A percentile compares a stretch with the other conserved stretches of the same genome.
Conservation (phyloP, 192 early-diverging fungal genomes). For the Coemansia guatemalensis region DNA sequence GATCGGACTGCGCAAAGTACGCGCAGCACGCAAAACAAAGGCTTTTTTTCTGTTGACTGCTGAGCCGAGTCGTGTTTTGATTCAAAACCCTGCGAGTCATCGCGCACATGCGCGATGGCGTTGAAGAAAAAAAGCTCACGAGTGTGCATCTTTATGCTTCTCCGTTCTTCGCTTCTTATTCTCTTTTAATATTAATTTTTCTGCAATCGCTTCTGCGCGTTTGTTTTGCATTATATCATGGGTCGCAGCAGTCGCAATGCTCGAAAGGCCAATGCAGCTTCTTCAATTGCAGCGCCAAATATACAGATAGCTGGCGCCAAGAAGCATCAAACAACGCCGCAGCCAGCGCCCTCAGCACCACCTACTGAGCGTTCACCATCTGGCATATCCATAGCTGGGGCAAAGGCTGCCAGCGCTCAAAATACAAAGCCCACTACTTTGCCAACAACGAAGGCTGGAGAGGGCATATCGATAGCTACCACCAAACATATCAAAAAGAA, state of each 20-base stretch:
- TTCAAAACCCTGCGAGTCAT: too few species aligned
- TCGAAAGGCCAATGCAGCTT: neutral
- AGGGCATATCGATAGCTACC: neutral
- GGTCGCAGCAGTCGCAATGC: neutral
- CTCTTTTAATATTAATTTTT: neutral
- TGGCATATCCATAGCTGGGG: neutral
- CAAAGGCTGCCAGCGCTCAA: neutral
- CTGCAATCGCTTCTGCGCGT: neutral
- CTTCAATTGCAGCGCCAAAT: neutral
- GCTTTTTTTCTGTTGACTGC: too few species aligned
- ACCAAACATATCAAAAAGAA: neutral
- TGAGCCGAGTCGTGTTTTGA: too few species aligned
- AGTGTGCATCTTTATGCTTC: too few species aligned
- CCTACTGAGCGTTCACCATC: neutral
- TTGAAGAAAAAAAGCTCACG: too few species aligned
- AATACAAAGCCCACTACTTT: neutral
- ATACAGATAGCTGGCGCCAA: conserved; percentile 7
- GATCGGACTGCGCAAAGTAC: too few species aligned
- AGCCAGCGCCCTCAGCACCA: neutral
- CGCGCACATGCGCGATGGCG: too few species aligned
- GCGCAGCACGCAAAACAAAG: too few species aligned
- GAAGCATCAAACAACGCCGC: neutral
- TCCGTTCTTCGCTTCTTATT: too few species aligned
- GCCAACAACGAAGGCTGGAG: neutral
- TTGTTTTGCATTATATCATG: neutral